Evolutionary conservation across 495 filamentous ascomycete species (phyloP).

Genomic region (Aspergillus asperescens): DNA sequence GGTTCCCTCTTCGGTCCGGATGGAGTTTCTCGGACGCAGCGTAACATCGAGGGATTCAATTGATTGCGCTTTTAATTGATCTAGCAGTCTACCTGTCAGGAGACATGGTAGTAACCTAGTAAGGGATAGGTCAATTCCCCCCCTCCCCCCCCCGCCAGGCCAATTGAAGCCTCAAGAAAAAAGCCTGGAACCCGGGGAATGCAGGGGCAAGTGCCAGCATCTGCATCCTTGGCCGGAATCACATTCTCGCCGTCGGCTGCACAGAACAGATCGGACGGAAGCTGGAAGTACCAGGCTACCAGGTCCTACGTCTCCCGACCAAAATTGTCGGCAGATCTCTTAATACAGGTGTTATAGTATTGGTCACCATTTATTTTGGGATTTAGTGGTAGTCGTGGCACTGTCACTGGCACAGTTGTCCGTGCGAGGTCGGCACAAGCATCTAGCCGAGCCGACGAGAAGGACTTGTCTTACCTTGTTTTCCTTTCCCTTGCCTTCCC

Average conservation of each 20-base stretch:
- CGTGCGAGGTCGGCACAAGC: neutral
- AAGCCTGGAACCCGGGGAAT: neutral
- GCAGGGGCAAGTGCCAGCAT: neutral
- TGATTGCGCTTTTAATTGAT: too few species aligned
- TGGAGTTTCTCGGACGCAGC: too few species aligned
- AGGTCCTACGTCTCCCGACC: neutral
- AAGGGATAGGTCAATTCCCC: too few species aligned
- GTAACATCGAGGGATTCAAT: too few species aligned
- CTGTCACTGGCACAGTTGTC: neutral
- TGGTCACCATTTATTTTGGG: neutral
- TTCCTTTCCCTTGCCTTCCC: neutral
- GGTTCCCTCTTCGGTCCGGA: too few species aligned
- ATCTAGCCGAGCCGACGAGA: neutral
- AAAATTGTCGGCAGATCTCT: neutral
- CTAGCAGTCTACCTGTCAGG: too few species aligned
- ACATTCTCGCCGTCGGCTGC: neutral
- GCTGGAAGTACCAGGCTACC: neutral
- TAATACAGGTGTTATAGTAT: neutral
- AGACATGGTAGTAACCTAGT: too few species aligned
- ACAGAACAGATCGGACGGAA: neutral
- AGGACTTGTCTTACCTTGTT: neutral
- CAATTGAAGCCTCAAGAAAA: too few species aligned
- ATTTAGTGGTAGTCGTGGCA: neutral
- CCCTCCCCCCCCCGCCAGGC: too few species aligned
- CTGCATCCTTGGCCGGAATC: constrained; percentile 1